phyloP scores from a whole-genome alignment of 371 early-diverging fungal genomes.

The Lichtheimia hyalospora region DNA sequence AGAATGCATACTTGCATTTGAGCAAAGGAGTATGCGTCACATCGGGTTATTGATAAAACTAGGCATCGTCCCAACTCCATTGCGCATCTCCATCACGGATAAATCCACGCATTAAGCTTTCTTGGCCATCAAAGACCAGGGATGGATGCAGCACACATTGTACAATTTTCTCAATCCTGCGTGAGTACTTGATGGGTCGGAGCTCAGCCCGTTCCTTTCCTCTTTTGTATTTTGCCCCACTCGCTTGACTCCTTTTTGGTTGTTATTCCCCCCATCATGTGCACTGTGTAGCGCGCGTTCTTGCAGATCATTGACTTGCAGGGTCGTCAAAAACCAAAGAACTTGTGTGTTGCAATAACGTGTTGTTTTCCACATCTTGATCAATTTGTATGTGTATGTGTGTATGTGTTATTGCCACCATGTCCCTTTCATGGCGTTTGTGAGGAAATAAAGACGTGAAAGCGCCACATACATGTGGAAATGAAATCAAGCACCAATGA shows the following conservation, averaged over 20 bases:
- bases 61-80: no score
- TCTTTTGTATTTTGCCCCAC: background rate
- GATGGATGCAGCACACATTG: no score
- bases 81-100: no score
- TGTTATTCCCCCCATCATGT: background rate
- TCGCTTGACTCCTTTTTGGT: background rate
- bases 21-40: no score
- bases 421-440: background rate
- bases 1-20: no score
- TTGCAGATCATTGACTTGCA: conserved; percentile 4
- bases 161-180: no score
- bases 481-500: conserved; percentile 2
- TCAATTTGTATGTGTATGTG: background rate
- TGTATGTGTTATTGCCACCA: background rate
- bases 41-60: no score
- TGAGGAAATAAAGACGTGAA: background rate
- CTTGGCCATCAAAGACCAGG: no score
- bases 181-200: no score
- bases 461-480: background rate
- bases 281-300: conserved; percentile 1
- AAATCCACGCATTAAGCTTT: no score
- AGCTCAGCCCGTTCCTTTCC: background rate
- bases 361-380: background rate
- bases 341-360: background rate
- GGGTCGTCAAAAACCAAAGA: conserved; percentile 2